phyloP scores from a whole-genome alignment of 2,329 filamentous ascomycete genomes.

The Didymosphaeria variabile region DNA sequence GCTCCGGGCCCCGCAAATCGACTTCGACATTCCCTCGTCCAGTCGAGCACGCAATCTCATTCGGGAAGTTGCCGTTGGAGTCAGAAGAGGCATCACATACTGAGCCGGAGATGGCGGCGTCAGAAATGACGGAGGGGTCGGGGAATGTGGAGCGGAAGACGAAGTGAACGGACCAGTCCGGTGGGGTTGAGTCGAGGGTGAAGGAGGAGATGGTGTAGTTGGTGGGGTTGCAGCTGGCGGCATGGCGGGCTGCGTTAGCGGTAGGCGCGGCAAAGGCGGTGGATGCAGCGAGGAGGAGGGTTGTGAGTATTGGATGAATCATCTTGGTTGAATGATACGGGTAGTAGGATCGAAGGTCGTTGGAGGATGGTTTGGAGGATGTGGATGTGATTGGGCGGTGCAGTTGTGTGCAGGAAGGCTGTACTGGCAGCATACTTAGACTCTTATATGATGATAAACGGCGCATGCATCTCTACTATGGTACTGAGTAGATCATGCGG shows the following conservation, averaged over 20 bases:
- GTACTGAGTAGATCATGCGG: too few relatives aligned
- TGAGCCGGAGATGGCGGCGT: slow-evolving; percentile 27
- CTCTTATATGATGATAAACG: neutral
- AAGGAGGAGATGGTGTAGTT: slow-evolving; percentile 39
- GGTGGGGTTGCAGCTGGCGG: slow-evolving; percentile 31
- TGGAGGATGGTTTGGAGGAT: neutral
- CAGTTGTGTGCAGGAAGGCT: neutral
- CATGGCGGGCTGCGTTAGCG: neutral
- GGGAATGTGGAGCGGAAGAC: slow-evolving; percentile 34
- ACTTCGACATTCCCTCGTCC: slow-evolving; percentile 32
- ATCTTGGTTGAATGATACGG: slow-evolving; percentile 17
- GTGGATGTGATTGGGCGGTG: neutral
- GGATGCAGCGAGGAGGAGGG: slow-evolving; percentile 29
- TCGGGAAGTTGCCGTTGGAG: slow-evolving; percentile 26
- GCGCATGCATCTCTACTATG: too few relatives aligned
- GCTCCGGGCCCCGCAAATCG: slow-evolving; percentile 24
- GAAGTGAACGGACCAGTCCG: slow-evolving; percentile 32
- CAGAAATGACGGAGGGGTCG: slow-evolving; percentile 23
- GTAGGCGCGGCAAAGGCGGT: slow-evolving; percentile 17
- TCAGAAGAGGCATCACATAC: slow-evolving; percentile 29
- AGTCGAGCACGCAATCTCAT: slow-evolving; percentile 31
- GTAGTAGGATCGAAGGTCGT: slow-evolving; percentile 6
- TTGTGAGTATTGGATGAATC: slow-evolving; percentile 20
- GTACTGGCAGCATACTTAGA: neutral
- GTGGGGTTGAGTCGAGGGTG: slow-evolving; percentile 21